Base-by-base conservation (phyloP, 352 stramenopile genomes). In the Phytophthora rubi region DNA sequence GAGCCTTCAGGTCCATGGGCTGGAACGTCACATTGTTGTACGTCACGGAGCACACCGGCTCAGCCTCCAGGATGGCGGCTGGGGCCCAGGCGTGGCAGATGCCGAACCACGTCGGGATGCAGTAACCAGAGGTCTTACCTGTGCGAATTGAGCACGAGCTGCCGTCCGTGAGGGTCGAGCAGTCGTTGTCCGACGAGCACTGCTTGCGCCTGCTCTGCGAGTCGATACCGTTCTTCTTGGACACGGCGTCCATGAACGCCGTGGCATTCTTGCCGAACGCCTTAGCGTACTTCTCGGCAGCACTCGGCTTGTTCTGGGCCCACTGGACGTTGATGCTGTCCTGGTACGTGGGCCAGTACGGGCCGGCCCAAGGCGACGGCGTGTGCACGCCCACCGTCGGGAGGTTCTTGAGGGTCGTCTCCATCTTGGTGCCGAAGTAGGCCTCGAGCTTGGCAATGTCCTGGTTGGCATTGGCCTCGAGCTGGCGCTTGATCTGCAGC, bases 241-340 rank as follows among this genome's bases (percentile, higher is more conserved):
- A 84, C 18, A 80, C 65, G 4, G 51, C 64, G 42, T 82, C 65
- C 71, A 75, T 82, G 65, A 84, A 76, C 0, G 65, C 53, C 21
- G 57, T 67, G 9, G 65, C 53, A 35, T 85, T 48, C 10, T 80
- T 62, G 4, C 61, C 66, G 45, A 80, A 85, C 0, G 76, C 78
- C 0, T 18, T 76, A 0, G 78, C 78, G 45, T 83, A 85, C 66
- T 85, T 85, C 51, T 73, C 63, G 2, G 75, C 58, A 10, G 78
- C 56, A 26, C 78, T 85, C 2, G 61, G 44, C 23, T 77, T n/a
- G 4, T 52, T 52, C 4, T 62, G 9, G 4, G 23, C 62, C 77
- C 79, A 82, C 8, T 63, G 47, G 39, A 66, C 56, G 73, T 89
- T 89, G 71, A 88, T 88, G 56, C 82, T 68, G 71, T 90, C 82